Base-by-base conservation (phyloP, 768 basidiomycete species). In the Suillus alpinus region DNA sequence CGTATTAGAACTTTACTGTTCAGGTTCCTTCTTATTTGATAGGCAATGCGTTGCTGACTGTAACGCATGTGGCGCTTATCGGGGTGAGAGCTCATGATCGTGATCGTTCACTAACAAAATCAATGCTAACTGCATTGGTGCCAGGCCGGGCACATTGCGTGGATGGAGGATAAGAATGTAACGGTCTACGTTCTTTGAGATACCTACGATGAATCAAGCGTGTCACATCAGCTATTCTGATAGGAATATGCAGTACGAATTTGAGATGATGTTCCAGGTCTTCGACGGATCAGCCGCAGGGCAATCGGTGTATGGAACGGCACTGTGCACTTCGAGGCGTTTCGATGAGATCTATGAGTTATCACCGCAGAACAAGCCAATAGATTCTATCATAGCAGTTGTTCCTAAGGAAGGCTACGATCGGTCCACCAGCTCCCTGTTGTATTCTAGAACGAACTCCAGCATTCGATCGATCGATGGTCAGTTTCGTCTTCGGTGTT, bases 31-130 rank as follows among this genome's bases (percentile, higher is more conserved):
- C 10, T 20, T 51, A 0, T 4, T 51, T 26, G 43, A 0, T 31
- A 0, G 66, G 68, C 18, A 12, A 1, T 7, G 34, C 0, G 18
- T 20, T 47, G 12, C 0, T 70, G 23, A 40, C 0, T 0, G 14
- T 63, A 4, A 62, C 44, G 18, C 59, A 44, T 41, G 32, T 61
- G 23, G 58, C 39, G 36, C 9, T 59, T 4, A 0, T 2, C 0
- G 56, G 53, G n/a, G 70, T 70, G 40, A 14, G 46, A 47, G 46
- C 26, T 9, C 8, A 26, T 31, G 16, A 49, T 29, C 16, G 9
- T n/a, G 9, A 2, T 49, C 29, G 18, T 31, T 26, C 29, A 1
- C 16, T 18, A 5, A 31, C 14, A 3, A 50, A n/a, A n/a, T 31
- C 6, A 2, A n/a, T 3, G 29, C 29, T 50, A 18, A 10, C 18